phyloP scores from a whole-genome alignment of 2,329 filamentous ascomycete species.

The Berkeleyomyces basicola region DNA sequence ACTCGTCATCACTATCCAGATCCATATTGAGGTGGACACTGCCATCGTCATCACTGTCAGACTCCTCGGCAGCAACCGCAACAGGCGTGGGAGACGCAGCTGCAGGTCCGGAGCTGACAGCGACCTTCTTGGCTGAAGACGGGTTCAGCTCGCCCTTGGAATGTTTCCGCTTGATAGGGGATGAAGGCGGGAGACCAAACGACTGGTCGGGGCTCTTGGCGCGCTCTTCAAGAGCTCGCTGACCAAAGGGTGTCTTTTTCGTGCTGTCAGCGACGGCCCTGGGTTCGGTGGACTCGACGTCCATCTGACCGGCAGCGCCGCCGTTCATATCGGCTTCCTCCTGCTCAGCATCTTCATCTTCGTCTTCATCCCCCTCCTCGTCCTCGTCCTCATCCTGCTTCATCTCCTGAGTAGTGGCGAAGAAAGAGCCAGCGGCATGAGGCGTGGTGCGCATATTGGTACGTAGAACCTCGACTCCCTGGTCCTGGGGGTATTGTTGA shows the following conservation, averaged over 20 bases:
- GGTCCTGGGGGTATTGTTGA: conserved; percentile 43
- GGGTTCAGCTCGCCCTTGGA: conserved; percentile 21
- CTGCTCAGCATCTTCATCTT: conserved; percentile 22
- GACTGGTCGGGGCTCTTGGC: conserved; percentile 4
- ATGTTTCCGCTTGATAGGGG: conserved; percentile 25
- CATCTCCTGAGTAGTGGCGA: conserved; percentile 15
- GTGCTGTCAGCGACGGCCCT: conserved; percentile 10
- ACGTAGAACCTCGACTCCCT: conserved; percentile 54
- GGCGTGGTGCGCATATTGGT: conserved; percentile 35
- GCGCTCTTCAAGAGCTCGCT: conserved; percentile 3
- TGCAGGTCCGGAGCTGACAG: background rate
- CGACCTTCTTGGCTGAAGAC: conserved; percentile 21
- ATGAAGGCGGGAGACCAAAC: conserved; percentile 14
- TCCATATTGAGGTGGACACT: conserved; percentile 45
- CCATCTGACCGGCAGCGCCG: background rate
- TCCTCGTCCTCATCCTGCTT: conserved; percentile 13
- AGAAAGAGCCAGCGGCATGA: conserved; percentile 18
- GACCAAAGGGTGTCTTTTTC: conserved; percentile 8
- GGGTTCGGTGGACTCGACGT: background rate
- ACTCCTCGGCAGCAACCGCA: conserved; percentile 16
- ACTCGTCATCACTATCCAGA: conserved; percentile 33
- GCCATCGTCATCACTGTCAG: conserved; percentile 32
- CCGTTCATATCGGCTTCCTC: conserved; percentile 18
- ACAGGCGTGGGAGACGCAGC: conserved; percentile 15
- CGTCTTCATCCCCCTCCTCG: conserved; percentile 22